A percentile compares a stretch with the other conserved stretches of the same genome.
These are phyloP conservation scores for Mycena maculata DNA, from an alignment of 768 basidiomycete species.

Conservation along the genomic window DNA sequence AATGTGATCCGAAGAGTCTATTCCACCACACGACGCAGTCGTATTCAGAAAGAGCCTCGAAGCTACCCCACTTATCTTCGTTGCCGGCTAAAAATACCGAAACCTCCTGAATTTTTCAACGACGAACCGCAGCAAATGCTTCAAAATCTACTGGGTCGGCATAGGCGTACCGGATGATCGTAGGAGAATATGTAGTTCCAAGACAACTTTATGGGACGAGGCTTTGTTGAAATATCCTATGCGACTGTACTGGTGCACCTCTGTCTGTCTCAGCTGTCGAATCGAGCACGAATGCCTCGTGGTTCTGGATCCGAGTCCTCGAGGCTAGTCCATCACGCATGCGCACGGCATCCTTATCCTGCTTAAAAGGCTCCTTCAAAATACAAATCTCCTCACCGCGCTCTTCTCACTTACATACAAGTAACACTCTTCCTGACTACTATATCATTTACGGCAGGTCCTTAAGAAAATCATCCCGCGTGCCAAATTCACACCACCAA, in stretches of 20 bases:
- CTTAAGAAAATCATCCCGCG: neutral
- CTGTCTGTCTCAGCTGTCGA: constrained; percentile 13
- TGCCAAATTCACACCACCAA: neutral
- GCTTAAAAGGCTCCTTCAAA: constrained; percentile 13
- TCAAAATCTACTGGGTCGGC: no score
- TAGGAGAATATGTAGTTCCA: no score
- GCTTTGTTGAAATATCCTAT: neutral
- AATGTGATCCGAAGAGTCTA: neutral
- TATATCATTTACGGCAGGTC: neutral
- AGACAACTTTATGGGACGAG: no score
- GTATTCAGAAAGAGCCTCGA: no score
- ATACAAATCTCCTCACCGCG: neutral
- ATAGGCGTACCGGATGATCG: no score
- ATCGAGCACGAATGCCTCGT: constrained; percentile 25
- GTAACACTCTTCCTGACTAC: neutral
- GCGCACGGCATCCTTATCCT: constrained; percentile 29
- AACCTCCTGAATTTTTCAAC: no score
- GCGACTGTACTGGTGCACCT: neutral
- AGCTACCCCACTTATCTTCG: neutral
- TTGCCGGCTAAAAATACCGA: neutral
- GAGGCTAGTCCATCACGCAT: constrained; percentile 33
- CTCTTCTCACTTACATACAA: neutral
- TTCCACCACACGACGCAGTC: neutral
- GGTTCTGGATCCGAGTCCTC: constrained; percentile 26
- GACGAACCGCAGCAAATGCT: neutral